Evolutionary conservation across 129 eudicot species (phyloP), one percentile per base, ranked within the genome.

Genomic region (Lonicera japonica): DNA sequence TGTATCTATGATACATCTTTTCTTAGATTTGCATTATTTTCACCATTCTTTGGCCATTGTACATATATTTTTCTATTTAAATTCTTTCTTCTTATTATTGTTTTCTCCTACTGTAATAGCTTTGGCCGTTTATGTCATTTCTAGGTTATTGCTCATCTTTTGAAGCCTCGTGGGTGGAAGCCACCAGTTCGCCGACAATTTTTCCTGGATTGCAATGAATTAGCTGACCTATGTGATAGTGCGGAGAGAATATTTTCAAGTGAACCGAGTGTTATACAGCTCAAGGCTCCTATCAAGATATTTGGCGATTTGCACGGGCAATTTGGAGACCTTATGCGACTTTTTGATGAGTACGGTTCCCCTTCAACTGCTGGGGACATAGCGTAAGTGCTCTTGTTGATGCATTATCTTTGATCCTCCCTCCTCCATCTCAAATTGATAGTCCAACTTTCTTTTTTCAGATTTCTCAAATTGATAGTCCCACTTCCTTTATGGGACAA

Each of bases 131-230:
- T 29, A 19, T 11, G 24, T 22, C 5, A 50, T 19, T 73, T 59
- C 52, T 81, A 87, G 98, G 98, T 92, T 63, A 80, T 92, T 59
- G 76, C 78, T 61, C 91, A 84, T 75, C 82, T 92, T 53, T 61
- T 92, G 65, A 92, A 87, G 71, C 98, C 98, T 72, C 98, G 98
- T 41, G 96, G 96, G 18, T 92, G 96, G 98, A 92, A 92, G 79
- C 98, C 98, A 36, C 98, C 96, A 34, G 98, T 85, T 51, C 82
- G 79, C 12, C 83, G 98, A 20, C 96, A 87, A 16, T 92, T 92
- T 68, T 92, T 92, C 77, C 76, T 92, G 78, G 98, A 92, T 62
- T 84, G 95, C 71, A 82, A 81, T 80, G 98, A 92, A 63, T 78
- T 92, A 56, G 90, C 95, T 18, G 98, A 92, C 67, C 96, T 92